phyloP scores from a whole-genome alignment of 805 yeast genomes.

The Wickerhamiella bombiphila region DNA sequence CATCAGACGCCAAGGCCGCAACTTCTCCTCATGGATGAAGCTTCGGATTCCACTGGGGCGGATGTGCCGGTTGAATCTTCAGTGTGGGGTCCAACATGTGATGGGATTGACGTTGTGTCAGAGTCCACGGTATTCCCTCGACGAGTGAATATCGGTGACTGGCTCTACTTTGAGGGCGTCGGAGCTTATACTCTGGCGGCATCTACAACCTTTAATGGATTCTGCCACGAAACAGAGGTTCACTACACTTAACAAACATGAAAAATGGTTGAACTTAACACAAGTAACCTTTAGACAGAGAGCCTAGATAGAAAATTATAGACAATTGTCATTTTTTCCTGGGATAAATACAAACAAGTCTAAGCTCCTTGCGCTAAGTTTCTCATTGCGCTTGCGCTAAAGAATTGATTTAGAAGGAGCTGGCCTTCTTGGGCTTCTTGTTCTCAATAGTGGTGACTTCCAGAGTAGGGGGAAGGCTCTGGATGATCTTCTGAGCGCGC shows the following conservation, averaged over 20 bases:
- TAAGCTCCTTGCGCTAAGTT: slow-evolving; percentile 3
- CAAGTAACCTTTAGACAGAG: not conserved
- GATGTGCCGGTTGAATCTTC: slow-evolving; percentile 27
- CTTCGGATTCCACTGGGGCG: slow-evolving; percentile 4
- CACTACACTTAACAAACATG: slow-evolving; percentile 29
- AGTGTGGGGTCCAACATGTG: slow-evolving; percentile 98
- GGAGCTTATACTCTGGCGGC: slow-evolving; percentile 95
- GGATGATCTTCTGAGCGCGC: slow-evolving; percentile 95
- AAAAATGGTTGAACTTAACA: not conserved
- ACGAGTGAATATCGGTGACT: slow-evolving; percentile 69
- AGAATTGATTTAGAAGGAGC: slow-evolving; percentile 4
- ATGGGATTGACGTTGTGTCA: slow-evolving; percentile 78
- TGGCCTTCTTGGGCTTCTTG: slow-evolving; percentile 17
- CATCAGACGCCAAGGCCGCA: slow-evolving; percentile 68
- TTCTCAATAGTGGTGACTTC: slow-evolving; percentile 18
- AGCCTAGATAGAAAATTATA: not conserved
- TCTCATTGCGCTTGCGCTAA: too few relatives aligned
- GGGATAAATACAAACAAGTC: slow-evolving; percentile 9
- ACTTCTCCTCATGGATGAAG: slow-evolving; percentile 35
- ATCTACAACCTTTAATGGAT: slow-evolving; percentile 87
- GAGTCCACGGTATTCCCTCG: slow-evolving; percentile 37
- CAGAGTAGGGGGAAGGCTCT: slow-evolving; percentile 78
- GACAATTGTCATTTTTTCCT: too few relatives aligned
- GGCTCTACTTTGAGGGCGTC: slow-evolving; percentile 69
- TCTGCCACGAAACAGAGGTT: slow-evolving; percentile 45